These are phyloP conservation scores for Phytophthora tentaculata DNA, from an alignment of 352 stramenopile genomes.

Conservation along the genomic window DNA sequence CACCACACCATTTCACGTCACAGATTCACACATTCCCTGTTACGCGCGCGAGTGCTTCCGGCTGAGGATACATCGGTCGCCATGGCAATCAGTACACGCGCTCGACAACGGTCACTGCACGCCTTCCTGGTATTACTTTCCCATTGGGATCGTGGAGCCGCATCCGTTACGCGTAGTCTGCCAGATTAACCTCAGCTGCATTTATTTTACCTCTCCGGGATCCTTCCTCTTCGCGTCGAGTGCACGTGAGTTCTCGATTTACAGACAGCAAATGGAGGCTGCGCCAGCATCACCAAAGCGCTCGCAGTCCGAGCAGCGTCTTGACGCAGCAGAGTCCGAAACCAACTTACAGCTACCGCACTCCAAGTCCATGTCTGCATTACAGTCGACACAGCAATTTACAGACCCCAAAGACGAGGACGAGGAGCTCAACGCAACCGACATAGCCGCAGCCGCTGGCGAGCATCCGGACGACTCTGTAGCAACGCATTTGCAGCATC, in stretches of 20 bases:
- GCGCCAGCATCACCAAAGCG: slow-evolving; percentile 2
- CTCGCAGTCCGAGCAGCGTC: slow-evolving; percentile 15
- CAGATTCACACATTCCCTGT: slow-evolving; percentile 7
- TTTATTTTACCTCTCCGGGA: slow-evolving; percentile 6
- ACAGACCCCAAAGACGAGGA: slow-evolving; percentile 13
- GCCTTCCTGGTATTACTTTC: slow-evolving; percentile 29
- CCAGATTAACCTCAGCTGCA: slow-evolving; percentile 11
- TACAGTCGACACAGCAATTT: slow-evolving; percentile 5
- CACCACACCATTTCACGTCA: slow-evolving; percentile 15
- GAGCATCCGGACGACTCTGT: background rate
- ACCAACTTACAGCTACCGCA: slow-evolving; percentile 2
- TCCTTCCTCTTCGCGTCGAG: slow-evolving; percentile 9
- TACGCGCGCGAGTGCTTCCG: background rate
- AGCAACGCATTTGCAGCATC: slow-evolving; percentile 10
- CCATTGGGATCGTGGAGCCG: slow-evolving; percentile 26
- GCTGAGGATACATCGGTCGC: slow-evolving; percentile 15
- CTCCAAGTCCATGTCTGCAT: slow-evolving; percentile 17
- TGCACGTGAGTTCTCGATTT: no score
- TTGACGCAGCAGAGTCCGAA: background rate
- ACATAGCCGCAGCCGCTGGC: slow-evolving; percentile 6
- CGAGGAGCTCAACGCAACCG: slow-evolving; percentile 33
- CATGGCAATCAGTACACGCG: slow-evolving; percentile 14
- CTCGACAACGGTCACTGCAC: background rate
- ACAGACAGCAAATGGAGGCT: slow-evolving; percentile 2
- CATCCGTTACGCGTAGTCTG: slow-evolving; percentile 17